These are phyloP conservation scores for Trichophyton benhamiae DNA, from an alignment of 2,329 filamentous ascomycete species.

Conservation along the genomic window DNA sequence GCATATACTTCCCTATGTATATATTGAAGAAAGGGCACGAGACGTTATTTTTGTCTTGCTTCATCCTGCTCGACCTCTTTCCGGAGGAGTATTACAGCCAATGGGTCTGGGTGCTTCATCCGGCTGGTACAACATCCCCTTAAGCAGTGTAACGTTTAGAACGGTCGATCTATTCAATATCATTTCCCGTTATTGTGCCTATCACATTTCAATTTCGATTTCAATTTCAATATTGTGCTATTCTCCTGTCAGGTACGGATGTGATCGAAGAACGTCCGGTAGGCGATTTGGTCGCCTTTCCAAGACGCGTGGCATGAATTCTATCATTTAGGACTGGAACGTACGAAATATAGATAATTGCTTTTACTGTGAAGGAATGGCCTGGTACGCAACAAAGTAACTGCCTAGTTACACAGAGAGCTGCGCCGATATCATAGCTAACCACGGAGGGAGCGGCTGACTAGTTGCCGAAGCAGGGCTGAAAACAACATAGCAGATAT, in stretches of 20 bases:
- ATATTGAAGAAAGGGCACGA: not conserved
- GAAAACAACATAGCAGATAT: not conserved
- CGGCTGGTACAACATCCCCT: not conserved
- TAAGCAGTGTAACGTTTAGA: not conserved
- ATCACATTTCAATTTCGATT: slow-evolving; percentile 1
- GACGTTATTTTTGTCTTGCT: not conserved
- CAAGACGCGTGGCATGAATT: not conserved
- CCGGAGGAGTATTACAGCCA: not conserved
- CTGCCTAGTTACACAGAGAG: not conserved
- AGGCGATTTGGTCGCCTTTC: not conserved
- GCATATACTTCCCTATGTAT: not conserved
- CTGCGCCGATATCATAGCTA: not conserved
- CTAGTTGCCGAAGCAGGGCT: not conserved
- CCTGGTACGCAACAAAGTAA: not conserved
- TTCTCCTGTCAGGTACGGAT: not conserved
- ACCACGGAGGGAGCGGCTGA: too few relatives aligned
- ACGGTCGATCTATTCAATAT: not conserved
- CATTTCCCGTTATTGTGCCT: not conserved
- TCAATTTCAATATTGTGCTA: not conserved
- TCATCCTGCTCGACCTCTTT: not conserved
- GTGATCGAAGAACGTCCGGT: not conserved
- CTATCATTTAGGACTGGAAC: not conserved
- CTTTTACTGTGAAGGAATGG: too few relatives aligned
- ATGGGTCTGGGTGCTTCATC: not conserved
- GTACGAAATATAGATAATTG: too few relatives aligned